Evolutionary conservation across 495 filamentous ascomycete species (phyloP).

Genomic region (Elasticomyces elasticus): DNA sequence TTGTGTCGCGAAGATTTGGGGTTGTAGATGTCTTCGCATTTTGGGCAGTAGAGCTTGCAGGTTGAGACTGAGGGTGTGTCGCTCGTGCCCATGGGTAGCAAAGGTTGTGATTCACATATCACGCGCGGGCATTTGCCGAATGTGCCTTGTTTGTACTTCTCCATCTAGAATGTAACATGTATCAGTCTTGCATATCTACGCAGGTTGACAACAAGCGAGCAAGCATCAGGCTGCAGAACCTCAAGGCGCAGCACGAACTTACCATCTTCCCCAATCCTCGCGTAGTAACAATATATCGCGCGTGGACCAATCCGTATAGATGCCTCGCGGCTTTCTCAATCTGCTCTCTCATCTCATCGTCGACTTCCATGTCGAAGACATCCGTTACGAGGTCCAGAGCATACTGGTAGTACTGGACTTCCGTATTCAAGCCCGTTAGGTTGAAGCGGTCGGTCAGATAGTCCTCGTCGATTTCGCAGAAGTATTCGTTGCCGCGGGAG

Average conservation of each 20-base stretch:
- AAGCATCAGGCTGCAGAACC: no score
- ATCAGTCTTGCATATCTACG: conserved; percentile 5
- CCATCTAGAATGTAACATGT: conserved; percentile 49
- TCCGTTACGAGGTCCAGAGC: conserved; percentile 99
- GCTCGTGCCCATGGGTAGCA: conserved; percentile 86
- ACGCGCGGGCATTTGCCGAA: conserved; percentile 98
- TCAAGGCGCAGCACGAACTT: conserved; percentile 28
- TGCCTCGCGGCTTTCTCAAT: conserved; percentile 97
- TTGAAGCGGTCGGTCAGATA: conserved; percentile 99
- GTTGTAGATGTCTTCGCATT: conserved; percentile 98
- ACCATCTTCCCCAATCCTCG: conserved; percentile 95
- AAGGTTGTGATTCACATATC: conserved; percentile 78
- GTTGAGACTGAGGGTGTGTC: conserved; percentile 73
- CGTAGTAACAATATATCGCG: conserved; percentile 94
- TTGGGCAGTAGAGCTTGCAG: conserved; percentile 93
- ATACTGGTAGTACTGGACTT: conserved; percentile 98
- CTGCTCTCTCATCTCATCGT: conserved; percentile 93
- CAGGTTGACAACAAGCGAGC: no score
- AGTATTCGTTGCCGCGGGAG: conserved; percentile 96
- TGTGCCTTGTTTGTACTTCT: conserved; percentile 96
- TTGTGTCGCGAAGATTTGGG: conserved; percentile 95
- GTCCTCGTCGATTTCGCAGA: conserved; percentile 98
- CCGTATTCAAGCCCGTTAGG: conserved; percentile 89
- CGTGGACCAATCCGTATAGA: conserved; percentile 92
- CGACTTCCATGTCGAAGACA: conserved; percentile 96